phyloP scores from a whole-genome alignment of 306 rosid species.

The Chamaecrista fasciculata region DNA sequence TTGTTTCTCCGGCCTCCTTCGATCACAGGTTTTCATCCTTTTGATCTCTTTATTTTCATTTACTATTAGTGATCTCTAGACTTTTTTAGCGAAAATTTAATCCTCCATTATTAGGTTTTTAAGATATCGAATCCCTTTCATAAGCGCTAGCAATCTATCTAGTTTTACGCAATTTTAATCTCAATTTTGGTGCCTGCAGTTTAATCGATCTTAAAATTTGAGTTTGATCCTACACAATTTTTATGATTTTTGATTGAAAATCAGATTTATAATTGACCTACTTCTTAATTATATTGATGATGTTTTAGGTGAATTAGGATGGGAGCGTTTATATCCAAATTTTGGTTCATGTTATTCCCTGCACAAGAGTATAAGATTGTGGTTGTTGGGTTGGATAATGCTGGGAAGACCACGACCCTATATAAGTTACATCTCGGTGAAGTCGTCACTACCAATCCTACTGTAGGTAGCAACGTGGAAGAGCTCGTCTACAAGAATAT shows the following conservation, averaged over 20 bases:
- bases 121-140: conserved; percentile 8
- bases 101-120: conserved; percentile 5
- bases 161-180: conserved; percentile 12
- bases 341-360: conserved; percentile 95
- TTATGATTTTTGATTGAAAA: not conserved
- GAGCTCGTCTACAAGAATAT: conserved; percentile 96
- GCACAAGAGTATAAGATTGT: conserved; percentile 93
- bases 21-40: not conserved
- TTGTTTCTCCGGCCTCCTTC: not conserved
- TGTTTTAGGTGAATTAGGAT: conserved; percentile 41
- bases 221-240: conserved; percentile 20
- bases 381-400: conserved; percentile 94
- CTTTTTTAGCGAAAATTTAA: not conserved
- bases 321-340: conserved; percentile 78
- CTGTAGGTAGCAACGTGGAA: conserved; percentile 96
- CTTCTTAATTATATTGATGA: conserved; percentile 1
- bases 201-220: conserved; percentile 35
- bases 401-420: conserved; percentile 95
- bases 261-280: conserved; percentile 12
- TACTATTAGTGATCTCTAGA: not conserved
- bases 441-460: conserved; percentile 96
- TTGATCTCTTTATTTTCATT: not conserved
- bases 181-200: not conserved
- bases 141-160: not conserved
- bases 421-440: conserved; percentile 96